A percentile compares a stretch with the other conserved stretches of the same genome.
These are phyloP conservation scores for Aspergillus eucalypticola DNA, from an alignment of 2,329 filamentous ascomycete species.

Conservation along the genomic window DNA sequence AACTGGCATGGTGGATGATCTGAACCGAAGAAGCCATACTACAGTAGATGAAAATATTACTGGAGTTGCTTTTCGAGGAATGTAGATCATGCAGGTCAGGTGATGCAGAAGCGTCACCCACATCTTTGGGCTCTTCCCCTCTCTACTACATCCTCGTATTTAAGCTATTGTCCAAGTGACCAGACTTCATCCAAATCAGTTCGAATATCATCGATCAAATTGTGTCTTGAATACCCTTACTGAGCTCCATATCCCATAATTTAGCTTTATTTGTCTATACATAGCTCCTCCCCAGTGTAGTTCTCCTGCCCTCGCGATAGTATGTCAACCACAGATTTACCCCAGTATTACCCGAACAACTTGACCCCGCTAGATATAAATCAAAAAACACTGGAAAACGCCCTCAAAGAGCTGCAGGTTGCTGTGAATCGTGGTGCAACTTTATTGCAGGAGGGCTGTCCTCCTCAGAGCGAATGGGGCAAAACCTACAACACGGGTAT, in stretches of 20 bases:
- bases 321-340: slow-evolving; percentile 2
- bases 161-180: background rate
- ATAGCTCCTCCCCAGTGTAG: background rate
- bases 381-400: slow-evolving; percentile 17
- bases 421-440: slow-evolving; percentile 32
- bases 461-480: slow-evolving; percentile 26
- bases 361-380: slow-evolving; percentile 25
- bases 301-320: background rate
- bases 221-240: background rate
- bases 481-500: slow-evolving; percentile 25
- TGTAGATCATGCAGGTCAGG: background rate
- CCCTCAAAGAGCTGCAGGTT: slow-evolving; percentile 30
- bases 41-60: background rate
- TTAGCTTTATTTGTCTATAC: background rate
- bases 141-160: background rate
- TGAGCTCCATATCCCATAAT: background rate
- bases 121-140: background rate
- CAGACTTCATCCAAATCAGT: background rate
- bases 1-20: no score
- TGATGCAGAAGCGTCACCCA: background rate
- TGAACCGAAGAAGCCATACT: no score
- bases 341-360: slow-evolving; percentile 31
- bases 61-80: background rate
- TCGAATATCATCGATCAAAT: background rate
- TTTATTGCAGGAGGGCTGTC: slow-evolving; percentile 27